Evolutionary conservation across 768 basidiomycete genomes (phyloP).

Genomic region (Tricholoma flavovirens): DNA sequence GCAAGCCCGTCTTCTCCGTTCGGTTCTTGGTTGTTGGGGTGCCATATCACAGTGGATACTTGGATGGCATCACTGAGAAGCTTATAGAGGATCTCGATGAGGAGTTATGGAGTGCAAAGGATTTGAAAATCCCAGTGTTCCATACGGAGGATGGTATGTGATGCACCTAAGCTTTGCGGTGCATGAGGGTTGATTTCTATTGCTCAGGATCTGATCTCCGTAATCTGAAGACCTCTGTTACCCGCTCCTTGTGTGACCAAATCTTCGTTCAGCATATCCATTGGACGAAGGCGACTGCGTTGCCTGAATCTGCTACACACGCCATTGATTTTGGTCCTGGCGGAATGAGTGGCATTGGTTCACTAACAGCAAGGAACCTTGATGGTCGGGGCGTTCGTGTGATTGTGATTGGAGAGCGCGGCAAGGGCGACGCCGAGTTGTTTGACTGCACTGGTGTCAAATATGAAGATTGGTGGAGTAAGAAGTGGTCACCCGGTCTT

Average conservation of each 20-base stretch:
- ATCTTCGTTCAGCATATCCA: slow-evolving; percentile 91
- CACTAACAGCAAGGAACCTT: slow-evolving; percentile 82
- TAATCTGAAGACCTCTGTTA: slow-evolving; percentile 59
- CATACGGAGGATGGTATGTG: slow-evolving; percentile 86
- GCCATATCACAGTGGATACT: slow-evolving; percentile 91
- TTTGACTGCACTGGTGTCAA: slow-evolving; percentile 61
- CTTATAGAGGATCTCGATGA: slow-evolving; percentile 70
- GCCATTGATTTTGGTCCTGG: slow-evolving; percentile 97
- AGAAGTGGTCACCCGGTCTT: slow-evolving; percentile 78
- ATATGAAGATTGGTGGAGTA: slow-evolving; percentile 87
- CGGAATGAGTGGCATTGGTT: slow-evolving; percentile 88
- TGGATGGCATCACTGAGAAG: slow-evolving; percentile 68
- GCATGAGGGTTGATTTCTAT: slow-evolving; percentile 13
- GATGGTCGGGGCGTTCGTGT: slow-evolving; percentile 93
- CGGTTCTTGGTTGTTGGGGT: slow-evolving; percentile 95
- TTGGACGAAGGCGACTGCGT: slow-evolving; percentile 86
- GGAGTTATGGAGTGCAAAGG: slow-evolving; percentile 68
- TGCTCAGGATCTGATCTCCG: slow-evolving; percentile 80
- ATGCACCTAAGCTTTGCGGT: slow-evolving; percentile 1
- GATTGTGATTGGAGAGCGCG: slow-evolving; percentile 85
- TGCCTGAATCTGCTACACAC: slow-evolving; percentile 89
- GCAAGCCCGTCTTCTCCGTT: slow-evolving; percentile 88
- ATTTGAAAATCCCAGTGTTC: slow-evolving; percentile 80
- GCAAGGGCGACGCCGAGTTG: slow-evolving; percentile 83
- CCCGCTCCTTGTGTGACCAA: slow-evolving; percentile 85